Evolutionary conservation across 768 basidiomycete species (phyloP), one percentile per base, ranked within the genome.

Genomic region (Trametopsis cervina): DNA sequence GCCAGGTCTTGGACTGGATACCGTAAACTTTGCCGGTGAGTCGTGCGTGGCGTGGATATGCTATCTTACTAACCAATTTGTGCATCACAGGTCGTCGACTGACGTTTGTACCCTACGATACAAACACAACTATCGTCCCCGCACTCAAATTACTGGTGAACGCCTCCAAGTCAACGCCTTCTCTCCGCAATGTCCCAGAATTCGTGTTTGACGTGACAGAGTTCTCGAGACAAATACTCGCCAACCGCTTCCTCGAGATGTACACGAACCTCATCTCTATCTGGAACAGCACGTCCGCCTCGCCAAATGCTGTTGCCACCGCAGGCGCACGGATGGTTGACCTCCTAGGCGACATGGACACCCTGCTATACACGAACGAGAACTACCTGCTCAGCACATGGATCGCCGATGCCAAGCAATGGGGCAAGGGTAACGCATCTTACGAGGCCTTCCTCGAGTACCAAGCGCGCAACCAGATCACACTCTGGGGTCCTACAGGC

Each of bases 141-240:
- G 60, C 60, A 3, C 51, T 60, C 38, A 41, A 53, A 40, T 42
- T 45, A 12, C 54, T 62, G 5, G 39, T 59, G 18, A 60, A 42
- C 41, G 60, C 52, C 3, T 51, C 13, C 18, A 44, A 44, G 49
- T 49, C 26, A 15, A 49, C 11, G 15, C 46, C 50, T 1, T 37
- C 27, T 0, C 59, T 71, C n/a, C 2, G 20, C 4, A 2, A 49
- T 2, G 50, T 60, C 4, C 64, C 63, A 2, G 69, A 70, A 50
- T 71, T 66, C 55, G 52, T 47, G 33, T 64, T 65, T 50, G 70
- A 71, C 57, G 57, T 67, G n/a, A 67, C 70, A n/a, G 66, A 71
- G 45, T 43, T 69, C 33, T 55, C 66, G n/a, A 65, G 70, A 11
- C 69, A 71, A 44, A 55, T 71, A 13, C 65, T 71, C 44, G 60